Evolutionary conservation across 805 yeast species (phyloP).

Genomic region (Lipomyces spencermartinsiae): DNA sequence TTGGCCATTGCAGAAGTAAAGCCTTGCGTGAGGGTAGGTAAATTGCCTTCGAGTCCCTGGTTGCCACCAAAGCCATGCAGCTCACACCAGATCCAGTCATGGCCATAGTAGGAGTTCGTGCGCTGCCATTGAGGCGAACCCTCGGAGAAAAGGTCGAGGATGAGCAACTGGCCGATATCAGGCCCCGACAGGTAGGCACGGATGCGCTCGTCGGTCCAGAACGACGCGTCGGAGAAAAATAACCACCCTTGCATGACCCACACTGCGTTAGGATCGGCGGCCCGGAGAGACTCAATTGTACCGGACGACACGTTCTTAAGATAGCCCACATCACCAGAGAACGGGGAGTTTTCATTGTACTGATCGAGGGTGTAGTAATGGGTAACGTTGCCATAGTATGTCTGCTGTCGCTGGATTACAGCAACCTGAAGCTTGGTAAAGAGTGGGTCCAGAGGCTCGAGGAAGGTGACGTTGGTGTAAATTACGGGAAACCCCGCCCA

Average conservation of each 20-base stretch:
- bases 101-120: neutral
- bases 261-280: conserved; percentile 1
- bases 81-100: conserved; percentile 4
- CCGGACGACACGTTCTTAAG: neutral
- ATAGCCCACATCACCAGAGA: conserved; percentile 1
- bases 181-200: neutral
- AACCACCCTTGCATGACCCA: conserved; percentile 2
- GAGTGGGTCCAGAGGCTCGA: neutral
- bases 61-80: conserved; percentile 1
- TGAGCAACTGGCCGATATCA: neutral
- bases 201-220: neutral
- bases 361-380: neutral
- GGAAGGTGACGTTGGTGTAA: neutral
- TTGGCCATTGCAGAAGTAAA: conserved; percentile 2
- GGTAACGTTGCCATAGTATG: conserved; percentile 1
- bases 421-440: conserved; percentile 2
- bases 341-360: conserved; percentile 1
- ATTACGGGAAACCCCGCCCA: neutral
- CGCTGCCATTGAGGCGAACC: neutral
- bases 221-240: neutral
- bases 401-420: neutral
- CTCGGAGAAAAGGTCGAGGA: neutral
- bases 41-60: conserved; percentile 3
- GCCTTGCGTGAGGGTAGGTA: neutral
- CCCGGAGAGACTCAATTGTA: neutral